These are phyloP conservation scores for Cyclotella cryptica DNA, from an alignment of 108 stramenopile genomes.

Conservation along the genomic window DNA sequence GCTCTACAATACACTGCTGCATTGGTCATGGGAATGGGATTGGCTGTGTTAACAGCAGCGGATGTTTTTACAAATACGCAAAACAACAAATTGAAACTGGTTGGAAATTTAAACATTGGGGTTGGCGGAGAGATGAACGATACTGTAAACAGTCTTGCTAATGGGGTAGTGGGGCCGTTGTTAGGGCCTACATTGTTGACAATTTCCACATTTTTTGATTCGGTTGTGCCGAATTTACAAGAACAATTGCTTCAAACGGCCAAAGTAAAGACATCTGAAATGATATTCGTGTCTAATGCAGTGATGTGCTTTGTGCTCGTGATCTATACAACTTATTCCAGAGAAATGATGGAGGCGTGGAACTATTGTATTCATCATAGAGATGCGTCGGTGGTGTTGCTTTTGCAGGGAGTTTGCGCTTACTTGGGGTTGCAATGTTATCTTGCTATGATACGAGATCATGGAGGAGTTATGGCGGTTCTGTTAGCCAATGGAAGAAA, in stretches of 20 bases:
- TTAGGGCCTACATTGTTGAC: slow-evolving; percentile 35
- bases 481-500: slow-evolving; percentile 51
- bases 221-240: slow-evolving; percentile 47
- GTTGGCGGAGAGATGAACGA: neutral
- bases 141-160: neutral
- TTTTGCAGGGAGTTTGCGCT: slow-evolving; percentile 34
- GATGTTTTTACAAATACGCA: slow-evolving; percentile 24
- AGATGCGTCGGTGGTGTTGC: slow-evolving; percentile 25
- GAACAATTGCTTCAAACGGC: slow-evolving; percentile 45
- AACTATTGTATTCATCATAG: slow-evolving; percentile 24
- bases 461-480: slow-evolving; percentile 47
- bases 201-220: slow-evolving; percentile 46
- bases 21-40: slow-evolving; percentile 48
- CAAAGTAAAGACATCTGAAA: slow-evolving; percentile 40
- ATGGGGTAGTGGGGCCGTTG: slow-evolving; percentile 5
- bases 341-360: slow-evolving; percentile 34
- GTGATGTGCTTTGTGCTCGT: slow-evolving; percentile 46
- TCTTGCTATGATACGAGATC: slow-evolving; percentile 47
- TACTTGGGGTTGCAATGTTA: slow-evolving; percentile 51
- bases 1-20: slow-evolving; percentile 47
- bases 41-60: slow-evolving; percentile 43
- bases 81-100: neutral
- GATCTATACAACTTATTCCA: slow-evolving; percentile 27
- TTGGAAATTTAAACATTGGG: slow-evolving; percentile 5
- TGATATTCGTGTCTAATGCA: slow-evolving; percentile 45